Conservation (phyloP, 192 early-diverging fungal species). For the Coemansia sp. region DNA sequence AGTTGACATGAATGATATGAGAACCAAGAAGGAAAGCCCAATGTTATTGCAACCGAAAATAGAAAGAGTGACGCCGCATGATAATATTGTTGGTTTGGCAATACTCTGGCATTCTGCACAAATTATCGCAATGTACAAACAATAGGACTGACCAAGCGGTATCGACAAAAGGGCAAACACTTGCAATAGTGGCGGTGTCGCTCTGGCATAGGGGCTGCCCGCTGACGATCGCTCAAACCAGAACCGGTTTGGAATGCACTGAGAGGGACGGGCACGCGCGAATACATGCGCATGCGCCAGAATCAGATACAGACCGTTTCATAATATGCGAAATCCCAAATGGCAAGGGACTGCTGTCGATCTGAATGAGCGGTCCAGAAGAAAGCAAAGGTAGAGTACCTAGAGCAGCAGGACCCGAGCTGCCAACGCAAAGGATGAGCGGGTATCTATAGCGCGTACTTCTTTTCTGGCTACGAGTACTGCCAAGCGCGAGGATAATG, state of each 20-base stretch:
- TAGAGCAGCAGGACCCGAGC: background rate
- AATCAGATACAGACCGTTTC: conserved; percentile 1
- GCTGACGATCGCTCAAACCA: background rate
- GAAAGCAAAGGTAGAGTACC: background rate
- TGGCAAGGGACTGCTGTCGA: background rate
- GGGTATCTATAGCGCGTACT: background rate
- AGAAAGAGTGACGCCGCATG: background rate
- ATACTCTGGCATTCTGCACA: background rate
- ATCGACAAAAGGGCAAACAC: background rate
- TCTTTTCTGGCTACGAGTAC: background rate
- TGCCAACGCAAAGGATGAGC: background rate
- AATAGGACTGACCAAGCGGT: background rate
- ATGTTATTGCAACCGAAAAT: background rate
- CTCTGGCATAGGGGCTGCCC: background rate
- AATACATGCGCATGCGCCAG: background rate
- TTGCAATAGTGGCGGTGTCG: background rate
- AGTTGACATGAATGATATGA: conserved; percentile 7
- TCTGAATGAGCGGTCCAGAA: background rate
- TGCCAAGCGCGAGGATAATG: background rate
- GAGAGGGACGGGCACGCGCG: background rate
- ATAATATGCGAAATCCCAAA: background rate
- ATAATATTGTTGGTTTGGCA: background rate
- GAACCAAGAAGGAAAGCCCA: background rate
- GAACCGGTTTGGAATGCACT: background rate
- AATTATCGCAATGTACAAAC: background rate